Percentiles rank a stretch among this genome's conserved stretches.
These are phyloP conservation scores for Penicillium sp. DNA, from an alignment of 2,329 filamentous ascomycete genomes.

Conservation along the genomic window DNA sequence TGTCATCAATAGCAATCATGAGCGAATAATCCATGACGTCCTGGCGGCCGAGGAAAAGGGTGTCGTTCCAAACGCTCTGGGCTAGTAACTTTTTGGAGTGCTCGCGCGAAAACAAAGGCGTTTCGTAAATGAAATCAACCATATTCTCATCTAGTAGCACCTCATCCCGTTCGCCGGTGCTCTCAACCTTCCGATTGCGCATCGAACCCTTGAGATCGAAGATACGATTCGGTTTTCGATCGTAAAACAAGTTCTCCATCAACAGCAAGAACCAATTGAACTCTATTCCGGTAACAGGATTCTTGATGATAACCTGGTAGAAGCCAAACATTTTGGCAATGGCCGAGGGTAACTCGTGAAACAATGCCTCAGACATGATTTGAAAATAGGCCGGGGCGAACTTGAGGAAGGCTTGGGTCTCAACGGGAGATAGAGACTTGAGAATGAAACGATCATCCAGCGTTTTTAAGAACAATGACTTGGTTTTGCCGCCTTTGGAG, in stretches of 20 bases:
- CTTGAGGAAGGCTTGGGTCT: constrained; percentile 89
- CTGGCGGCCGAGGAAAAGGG: constrained; percentile 87
- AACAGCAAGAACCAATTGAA: constrained; percentile 92
- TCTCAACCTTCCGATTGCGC: constrained; percentile 96
- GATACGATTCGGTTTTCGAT: constrained; percentile 82
- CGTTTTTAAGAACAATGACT: constrained; percentile 95
- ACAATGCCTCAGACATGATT: constrained; percentile 94
- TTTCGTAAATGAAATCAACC: constrained; percentile 98
- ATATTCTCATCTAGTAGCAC: constrained; percentile 97
- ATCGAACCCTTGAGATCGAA: constrained; percentile 98
- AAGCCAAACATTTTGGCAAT: constrained; percentile 99
- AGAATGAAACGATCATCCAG: constrained; percentile 91
- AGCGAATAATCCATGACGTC: constrained; percentile 99
- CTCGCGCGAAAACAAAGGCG: constrained; percentile 89
- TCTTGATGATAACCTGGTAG: constrained; percentile 97
- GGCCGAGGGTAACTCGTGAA: constrained; percentile 91
- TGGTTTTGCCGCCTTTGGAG: constrained; percentile 95
- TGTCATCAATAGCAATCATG: constrained; percentile 96
- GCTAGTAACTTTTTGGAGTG: constrained; percentile 93
- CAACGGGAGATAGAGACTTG: constrained; percentile 85
- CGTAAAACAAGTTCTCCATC: constrained; percentile 98
- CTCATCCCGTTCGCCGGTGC: constrained; percentile 92
- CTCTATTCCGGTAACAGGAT: constrained; percentile 84
- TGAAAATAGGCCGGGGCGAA: constrained; percentile 97
- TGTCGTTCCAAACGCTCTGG: constrained; percentile 95